A percentile compares a stretch with the other conserved stretches of the same genome.
Conservation (phyloP, 805 yeast species). For the Yamadazyma takamatsuzukensis region DNA sequence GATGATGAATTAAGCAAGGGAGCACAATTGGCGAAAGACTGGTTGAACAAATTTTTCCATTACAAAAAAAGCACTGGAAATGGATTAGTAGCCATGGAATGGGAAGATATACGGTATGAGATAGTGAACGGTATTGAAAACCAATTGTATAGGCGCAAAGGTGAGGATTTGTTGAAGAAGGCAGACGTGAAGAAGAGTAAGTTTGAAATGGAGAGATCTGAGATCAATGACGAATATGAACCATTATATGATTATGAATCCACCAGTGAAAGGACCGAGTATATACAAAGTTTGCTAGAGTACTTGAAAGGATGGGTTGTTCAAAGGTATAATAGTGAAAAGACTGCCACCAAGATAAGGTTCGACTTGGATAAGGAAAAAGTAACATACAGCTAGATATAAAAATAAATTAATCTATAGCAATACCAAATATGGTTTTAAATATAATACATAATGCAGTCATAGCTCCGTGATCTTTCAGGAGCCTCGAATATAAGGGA, state of each 20-base stretch:
- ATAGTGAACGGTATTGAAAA: slow-evolving; percentile 33
- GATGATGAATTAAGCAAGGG: slow-evolving; percentile 23
- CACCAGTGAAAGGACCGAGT: slow-evolving; percentile 28
- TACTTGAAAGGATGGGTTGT: slow-evolving; percentile 4
- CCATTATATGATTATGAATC: slow-evolving; percentile 33
- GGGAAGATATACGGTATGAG: slow-evolving; percentile 41
- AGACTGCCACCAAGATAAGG: background rate
- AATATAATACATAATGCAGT: slow-evolving; percentile 22
- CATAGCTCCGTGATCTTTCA: slow-evolving; percentile 22
- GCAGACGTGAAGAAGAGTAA: too few species aligned
- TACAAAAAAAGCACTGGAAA: slow-evolving; percentile 32
- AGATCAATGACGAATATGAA: slow-evolving; percentile 2
- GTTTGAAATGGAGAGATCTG: slow-evolving; percentile 1
- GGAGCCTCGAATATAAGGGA: slow-evolving; percentile 17
- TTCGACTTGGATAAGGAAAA: slow-evolving; percentile 28
- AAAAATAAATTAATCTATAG: background rate
- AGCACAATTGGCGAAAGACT: slow-evolving; percentile 22
- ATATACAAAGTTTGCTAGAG: slow-evolving; percentile 7
- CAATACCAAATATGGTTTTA: slow-evolving; percentile 15
- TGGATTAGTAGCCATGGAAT: slow-evolving; percentile 38
- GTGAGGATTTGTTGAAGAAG: slow-evolving; percentile 14
- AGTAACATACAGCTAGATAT: slow-evolving; percentile 8
- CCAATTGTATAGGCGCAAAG: slow-evolving; percentile 31
- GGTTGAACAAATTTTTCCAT: slow-evolving; percentile 33
- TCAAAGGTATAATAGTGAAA: slow-evolving; percentile 7